Conservation (phyloP, 768 basidiomycete genomes). For the Amanita polypyramis region DNA sequence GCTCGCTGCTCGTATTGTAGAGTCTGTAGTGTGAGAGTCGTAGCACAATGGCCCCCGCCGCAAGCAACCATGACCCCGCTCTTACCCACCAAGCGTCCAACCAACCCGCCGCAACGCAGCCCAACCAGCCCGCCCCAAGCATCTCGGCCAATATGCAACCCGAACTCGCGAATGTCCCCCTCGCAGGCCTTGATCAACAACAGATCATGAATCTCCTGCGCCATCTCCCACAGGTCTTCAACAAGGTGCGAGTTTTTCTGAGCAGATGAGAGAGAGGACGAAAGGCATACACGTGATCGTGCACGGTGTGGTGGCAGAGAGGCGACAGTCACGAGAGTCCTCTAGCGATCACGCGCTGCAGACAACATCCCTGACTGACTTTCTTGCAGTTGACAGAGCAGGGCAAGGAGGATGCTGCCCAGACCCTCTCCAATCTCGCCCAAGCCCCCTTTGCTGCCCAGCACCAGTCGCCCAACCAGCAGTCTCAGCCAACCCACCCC, state of each 20-base stretch:
- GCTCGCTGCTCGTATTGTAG: background rate
- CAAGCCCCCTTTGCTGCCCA: constrained; percentile 26
- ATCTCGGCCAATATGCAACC: constrained; percentile 17
- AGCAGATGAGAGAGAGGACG: background rate
- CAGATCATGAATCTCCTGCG: constrained; percentile 55
- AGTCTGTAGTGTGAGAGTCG: background rate
- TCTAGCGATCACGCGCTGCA: background rate
- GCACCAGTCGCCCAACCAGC: constrained; percentile 8
- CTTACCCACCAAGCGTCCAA: constrained; percentile 24
- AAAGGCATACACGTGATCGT: constrained; percentile 26
- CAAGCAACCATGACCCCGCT: constrained; percentile 23
- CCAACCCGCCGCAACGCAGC: constrained; percentile 18
- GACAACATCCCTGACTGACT: constrained; percentile 3
- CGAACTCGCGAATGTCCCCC: constrained; percentile 18
- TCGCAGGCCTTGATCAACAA: constrained; percentile 33
- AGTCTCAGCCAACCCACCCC: constrained; percentile 18
- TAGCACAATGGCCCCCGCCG: background rate
- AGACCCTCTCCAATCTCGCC: constrained; percentile 44
- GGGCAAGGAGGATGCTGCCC: constrained; percentile 53
- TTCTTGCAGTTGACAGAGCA: constrained; percentile 29
- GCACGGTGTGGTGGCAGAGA: constrained; percentile 26
- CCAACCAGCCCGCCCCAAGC: constrained; percentile 17
- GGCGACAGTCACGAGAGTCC: constrained; percentile 27
- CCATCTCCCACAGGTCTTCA: constrained; percentile 41
- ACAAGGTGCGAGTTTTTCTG: constrained; percentile 29